Evolutionary conservation across 306 rosid genomes (phyloP).

Genomic region (Senna siamea): DNA sequence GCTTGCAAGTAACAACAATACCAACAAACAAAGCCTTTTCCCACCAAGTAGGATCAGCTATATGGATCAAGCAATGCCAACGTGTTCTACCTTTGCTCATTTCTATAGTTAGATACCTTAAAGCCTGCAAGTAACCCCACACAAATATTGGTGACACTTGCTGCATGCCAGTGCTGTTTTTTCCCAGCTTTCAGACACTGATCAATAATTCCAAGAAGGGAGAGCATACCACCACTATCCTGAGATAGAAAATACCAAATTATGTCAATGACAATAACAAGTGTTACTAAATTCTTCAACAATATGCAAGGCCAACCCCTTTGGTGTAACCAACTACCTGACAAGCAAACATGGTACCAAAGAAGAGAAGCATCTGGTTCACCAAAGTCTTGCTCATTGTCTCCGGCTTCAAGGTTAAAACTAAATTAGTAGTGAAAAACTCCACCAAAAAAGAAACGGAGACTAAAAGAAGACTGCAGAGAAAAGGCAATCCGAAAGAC

Average conservation of each 20-base stretch:
- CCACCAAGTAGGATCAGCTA: too few species aligned
- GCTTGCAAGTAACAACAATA: constrained; percentile 86
- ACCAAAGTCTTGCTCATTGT: constrained; percentile 91
- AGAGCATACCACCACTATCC: constrained; percentile 85
- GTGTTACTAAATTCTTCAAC: constrained; percentile 29
- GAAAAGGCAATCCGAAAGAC: constrained; percentile 12
- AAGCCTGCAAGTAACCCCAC: constrained; percentile 91
- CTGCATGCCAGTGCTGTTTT: constrained; percentile 84
- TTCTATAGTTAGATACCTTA: too few species aligned
- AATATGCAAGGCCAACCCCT: constrained; percentile 24
- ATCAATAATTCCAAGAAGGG: constrained; percentile 86
- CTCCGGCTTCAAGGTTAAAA: constrained; percentile 82
- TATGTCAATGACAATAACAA: constrained; percentile 41
- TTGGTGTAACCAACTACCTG: constrained; percentile 62
- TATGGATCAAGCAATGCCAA: too few species aligned
- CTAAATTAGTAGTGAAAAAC: constrained; percentile 47
- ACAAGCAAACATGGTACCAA: constrained; percentile 88
- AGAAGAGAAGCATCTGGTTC: constrained; percentile 96
- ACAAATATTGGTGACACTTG: constrained; percentile 88
- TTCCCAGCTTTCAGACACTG: constrained; percentile 94
- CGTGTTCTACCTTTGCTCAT: too few species aligned
- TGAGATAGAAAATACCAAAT: constrained; percentile 48
- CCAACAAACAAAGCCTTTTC: too few species aligned
- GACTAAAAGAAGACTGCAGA: constrained; percentile 26
- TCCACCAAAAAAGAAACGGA: constrained; percentile 22